phyloP scores from a whole-genome alignment of 371 early-diverging fungal genomes.

The Actinomucor elegans region DNA sequence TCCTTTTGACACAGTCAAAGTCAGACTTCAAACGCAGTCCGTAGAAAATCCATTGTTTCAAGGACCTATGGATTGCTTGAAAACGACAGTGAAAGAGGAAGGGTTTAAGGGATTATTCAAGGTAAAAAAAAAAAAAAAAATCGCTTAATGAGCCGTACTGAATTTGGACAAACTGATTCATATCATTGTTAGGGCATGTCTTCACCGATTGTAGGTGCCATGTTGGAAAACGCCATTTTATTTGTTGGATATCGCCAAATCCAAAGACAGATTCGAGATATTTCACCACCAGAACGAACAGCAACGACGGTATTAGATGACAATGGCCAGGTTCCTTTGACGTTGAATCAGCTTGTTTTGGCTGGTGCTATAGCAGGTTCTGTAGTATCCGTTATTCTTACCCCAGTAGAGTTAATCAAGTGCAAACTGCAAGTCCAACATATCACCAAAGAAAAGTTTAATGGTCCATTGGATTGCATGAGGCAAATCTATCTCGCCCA shows the following conservation, averaged over 20 bases:
- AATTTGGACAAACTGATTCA: background rate
- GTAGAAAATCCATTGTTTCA: conserved; percentile 62
- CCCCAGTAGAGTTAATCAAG: conserved; percentile 94
- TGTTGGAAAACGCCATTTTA: conserved; percentile 90
- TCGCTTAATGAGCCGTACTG: no score
- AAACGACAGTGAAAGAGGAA: conserved; percentile 62
- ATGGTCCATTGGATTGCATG: conserved; percentile 74
- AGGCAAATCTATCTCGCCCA: conserved; percentile 63
- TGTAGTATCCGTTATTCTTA: conserved; percentile 81
- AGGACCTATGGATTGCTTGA: conserved; percentile 85
- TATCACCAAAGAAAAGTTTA: conserved; percentile 37
- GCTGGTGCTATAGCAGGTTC: conserved; percentile 88
- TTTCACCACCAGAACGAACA: conserved; percentile 27
- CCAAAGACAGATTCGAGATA: conserved; percentile 66
- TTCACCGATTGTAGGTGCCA: conserved; percentile 88
- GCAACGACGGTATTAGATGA: conserved; percentile 11
- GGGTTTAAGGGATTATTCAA: conserved; percentile 81
- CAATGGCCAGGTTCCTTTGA: conserved; percentile 19
- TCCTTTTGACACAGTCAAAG: conserved; percentile 96
- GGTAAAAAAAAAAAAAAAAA: conserved; percentile 45
- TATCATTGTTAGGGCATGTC: conserved; percentile 69
- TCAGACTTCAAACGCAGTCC: conserved; percentile 90
- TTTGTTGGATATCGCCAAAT: conserved; percentile 86
- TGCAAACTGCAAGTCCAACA: conserved; percentile 92
- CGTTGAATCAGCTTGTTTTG: conserved; percentile 69